Evolutionary conservation across 805 yeast genomes (phyloP).

Genomic region (Hemisphaericaspora nanyangensis): DNA sequence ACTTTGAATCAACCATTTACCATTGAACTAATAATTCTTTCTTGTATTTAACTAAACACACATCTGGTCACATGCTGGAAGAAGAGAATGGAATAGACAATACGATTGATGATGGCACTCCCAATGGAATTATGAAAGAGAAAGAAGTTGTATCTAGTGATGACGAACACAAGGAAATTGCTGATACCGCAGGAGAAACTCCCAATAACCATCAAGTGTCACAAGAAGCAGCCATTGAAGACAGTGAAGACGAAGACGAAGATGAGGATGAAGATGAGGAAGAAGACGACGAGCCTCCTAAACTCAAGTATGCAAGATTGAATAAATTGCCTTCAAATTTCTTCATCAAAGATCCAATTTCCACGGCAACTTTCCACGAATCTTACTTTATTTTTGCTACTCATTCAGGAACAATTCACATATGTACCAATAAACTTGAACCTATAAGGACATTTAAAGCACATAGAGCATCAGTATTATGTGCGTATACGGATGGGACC

Average conservation of each 20-base stretch:
- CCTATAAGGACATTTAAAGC: slow-evolving; percentile 73
- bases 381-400: slow-evolving; percentile 76
- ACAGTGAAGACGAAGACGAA: neutral
- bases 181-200: too few species aligned
- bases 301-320: slow-evolving; percentile 69
- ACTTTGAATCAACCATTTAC: too few species aligned
- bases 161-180: too few species aligned
- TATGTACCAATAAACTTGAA: slow-evolving; percentile 56
- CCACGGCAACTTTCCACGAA: slow-evolving; percentile 61
- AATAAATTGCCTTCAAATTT: slow-evolving; percentile 64
- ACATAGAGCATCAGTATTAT: slow-evolving; percentile 79
- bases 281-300: slow-evolving; percentile 54
- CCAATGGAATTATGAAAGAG: too few species aligned
- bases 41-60: too few species aligned
- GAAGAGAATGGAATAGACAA: too few species aligned
- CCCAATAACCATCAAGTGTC: too few species aligned
- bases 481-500: slow-evolving; percentile 67
- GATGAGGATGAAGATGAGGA: slow-evolving; percentile 11
- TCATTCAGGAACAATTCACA: slow-evolving; percentile 78
- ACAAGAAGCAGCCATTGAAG: neutral
- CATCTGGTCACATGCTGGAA: too few species aligned
- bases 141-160: too few species aligned
- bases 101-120: too few species aligned
- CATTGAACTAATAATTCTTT: too few species aligned
- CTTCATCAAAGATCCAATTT: slow-evolving; percentile 72